phyloP scores from a whole-genome alignment of 208 protist species.

The Leishmania arabica region DNA sequence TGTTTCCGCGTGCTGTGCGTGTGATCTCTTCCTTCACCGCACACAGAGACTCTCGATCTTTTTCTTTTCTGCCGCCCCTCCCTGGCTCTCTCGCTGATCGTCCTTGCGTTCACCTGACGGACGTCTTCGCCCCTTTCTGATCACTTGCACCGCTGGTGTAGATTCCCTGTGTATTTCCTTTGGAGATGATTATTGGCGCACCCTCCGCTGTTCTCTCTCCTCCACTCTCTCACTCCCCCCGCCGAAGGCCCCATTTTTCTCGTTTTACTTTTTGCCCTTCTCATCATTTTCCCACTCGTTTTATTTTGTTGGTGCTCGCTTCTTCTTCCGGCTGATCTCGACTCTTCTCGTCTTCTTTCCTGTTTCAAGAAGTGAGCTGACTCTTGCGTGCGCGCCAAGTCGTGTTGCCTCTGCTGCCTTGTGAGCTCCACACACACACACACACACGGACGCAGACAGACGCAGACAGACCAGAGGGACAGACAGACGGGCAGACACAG shows the following conservation, averaged over 20 bases:
- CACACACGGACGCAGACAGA: neutral
- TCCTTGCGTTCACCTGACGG: neutral
- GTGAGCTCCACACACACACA: neutral
- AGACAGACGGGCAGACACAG: no score
- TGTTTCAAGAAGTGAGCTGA: neutral
- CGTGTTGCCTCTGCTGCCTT: neutral
- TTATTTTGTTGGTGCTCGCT: no score
- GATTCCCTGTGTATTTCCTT: conserved; percentile 10
- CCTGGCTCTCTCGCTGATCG: neutral
- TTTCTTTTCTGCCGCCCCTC: conserved; percentile 12
- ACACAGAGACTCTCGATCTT: conserved; percentile 5
- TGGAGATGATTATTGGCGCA: conserved; percentile 10
- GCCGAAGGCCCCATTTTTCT: neutral
- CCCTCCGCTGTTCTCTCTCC: neutral
- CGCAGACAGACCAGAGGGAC: no score
- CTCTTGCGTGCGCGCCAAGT: neutral
- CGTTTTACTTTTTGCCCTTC: neutral
- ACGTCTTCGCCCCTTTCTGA: neutral
- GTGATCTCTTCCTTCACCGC: neutral
- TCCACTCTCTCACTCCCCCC: neutral
- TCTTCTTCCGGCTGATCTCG: neutral
- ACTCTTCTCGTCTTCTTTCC: neutral
- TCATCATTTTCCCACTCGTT: neutral
- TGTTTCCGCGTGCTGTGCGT: neutral
- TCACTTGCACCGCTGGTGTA: neutral